Conservation (phyloP, 441 rosid species). For the Raphanus hybrid region DNA sequence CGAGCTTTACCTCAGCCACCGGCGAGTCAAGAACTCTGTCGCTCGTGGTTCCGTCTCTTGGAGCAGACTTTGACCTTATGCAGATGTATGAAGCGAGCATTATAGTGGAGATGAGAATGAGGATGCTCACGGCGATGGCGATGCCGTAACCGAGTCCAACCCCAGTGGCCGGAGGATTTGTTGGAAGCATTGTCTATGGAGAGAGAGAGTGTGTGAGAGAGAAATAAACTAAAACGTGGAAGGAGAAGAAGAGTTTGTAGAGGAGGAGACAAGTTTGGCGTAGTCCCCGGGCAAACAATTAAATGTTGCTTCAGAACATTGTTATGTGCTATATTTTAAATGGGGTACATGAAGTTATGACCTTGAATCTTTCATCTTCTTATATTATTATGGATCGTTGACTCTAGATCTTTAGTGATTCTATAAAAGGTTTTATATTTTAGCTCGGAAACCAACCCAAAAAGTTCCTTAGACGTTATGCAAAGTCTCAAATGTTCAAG, state of each 20-base stretch:
- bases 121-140: conserved; percentile 70
- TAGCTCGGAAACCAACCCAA: conserved; percentile 25
- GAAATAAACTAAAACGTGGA: conserved; percentile 5
- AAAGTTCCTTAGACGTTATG: conserved; percentile 14
- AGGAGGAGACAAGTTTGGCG: conserved; percentile 45
- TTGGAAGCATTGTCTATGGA: conserved; percentile 47
- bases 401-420: conserved; percentile 18
- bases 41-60: conserved; percentile 9
- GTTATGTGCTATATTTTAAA: background rate
- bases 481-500: background rate
- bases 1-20: conserved; percentile 39
- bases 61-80: conserved; percentile 51
- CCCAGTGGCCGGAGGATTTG: conserved; percentile 51
- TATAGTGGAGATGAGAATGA: conserved; percentile 70
- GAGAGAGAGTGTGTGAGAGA: background rate
- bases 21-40: conserved; percentile 25
- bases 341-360: conserved; percentile 11
- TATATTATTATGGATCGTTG: conserved; percentile 24
- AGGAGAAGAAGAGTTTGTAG: conserved; percentile 15
- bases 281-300: conserved; percentile 41
- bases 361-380: conserved; percentile 31
- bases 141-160: conserved; percentile 82
- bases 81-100: conserved; percentile 77
- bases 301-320: conserved; percentile 37
- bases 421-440: background rate